phyloP scores from a whole-genome alignment of 2,329 filamentous ascomycete species.

The Celoporthe dispersa region DNA sequence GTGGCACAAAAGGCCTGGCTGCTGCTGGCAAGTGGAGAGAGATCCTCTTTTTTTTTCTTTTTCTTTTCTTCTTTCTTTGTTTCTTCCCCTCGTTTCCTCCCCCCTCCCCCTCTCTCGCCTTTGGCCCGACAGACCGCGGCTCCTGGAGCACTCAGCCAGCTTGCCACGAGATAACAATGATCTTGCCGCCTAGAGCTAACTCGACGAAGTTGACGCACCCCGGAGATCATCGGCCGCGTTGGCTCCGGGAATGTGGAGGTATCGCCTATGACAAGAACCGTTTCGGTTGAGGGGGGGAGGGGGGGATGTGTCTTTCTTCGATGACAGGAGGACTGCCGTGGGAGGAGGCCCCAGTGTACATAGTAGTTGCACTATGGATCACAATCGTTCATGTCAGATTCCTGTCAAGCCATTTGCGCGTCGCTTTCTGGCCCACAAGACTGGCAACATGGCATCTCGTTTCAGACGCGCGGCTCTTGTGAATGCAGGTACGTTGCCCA shows the following conservation, averaged over 20 bases:
- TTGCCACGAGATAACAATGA: slow-evolving; percentile 2
- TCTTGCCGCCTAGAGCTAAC: background rate
- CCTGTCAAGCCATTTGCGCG: background rate
- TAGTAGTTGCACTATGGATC: background rate
- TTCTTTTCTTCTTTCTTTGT: too few species aligned
- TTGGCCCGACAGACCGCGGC: background rate
- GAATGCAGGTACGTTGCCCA: background rate
- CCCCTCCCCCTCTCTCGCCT: too few species aligned
- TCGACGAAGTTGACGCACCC: background rate
- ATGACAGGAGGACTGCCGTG: background rate
- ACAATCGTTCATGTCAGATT: background rate
- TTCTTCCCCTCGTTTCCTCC: too few species aligned
- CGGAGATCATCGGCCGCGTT: background rate
- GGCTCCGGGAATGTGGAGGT: slow-evolving; percentile 1
- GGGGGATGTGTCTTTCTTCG: too few species aligned
- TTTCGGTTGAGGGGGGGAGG: too few species aligned
- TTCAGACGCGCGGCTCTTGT: slow-evolving; percentile 8
- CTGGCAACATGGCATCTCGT: background rate
- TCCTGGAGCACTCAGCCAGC: slow-evolving; percentile 3
- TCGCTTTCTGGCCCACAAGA: background rate
- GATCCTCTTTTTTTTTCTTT: background rate
- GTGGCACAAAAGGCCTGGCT: background rate
- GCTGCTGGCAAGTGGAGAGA: slow-evolving; percentile 5
- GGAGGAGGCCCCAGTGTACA: background rate
- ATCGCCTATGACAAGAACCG: background rate